Evolutionary conservation across 805 yeast genomes (phyloP).

Genomic region (Komagataella phaffii): DNA sequence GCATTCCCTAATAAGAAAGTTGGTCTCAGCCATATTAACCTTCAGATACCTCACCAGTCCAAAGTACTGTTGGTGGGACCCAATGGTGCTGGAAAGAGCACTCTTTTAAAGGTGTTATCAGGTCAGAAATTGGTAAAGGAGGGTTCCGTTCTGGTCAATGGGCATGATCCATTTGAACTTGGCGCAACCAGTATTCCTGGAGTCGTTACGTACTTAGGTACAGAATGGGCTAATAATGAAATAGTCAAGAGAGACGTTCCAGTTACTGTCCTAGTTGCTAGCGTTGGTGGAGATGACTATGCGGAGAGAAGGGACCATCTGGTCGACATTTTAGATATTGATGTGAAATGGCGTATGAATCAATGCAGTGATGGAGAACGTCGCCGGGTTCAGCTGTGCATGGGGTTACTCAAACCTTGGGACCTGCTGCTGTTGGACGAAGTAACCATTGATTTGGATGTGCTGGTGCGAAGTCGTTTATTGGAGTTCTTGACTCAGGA

Average conservation of each 20-base stretch:
- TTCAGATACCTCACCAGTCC: constrained; percentile 56
- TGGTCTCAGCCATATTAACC: constrained; percentile 52
- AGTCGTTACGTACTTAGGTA: constrained; percentile 66
- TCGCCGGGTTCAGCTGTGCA: constrained; percentile 81
- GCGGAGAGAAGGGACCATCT: constrained; percentile 68
- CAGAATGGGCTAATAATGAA: constrained; percentile 94
- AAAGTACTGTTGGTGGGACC: constrained; percentile 81
- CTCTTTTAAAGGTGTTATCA: constrained; percentile 70
- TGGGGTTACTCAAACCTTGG: constrained; percentile 94
- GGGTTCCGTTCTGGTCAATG: constrained; percentile 64
- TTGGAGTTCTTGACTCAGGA: constrained; percentile 63
- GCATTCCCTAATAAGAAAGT: constrained; percentile 47
- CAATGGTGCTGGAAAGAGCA: constrained; percentile 95
- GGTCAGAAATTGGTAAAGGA: constrained; percentile 78
- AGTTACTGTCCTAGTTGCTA: constrained; percentile 61
- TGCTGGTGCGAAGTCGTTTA: constrained; percentile 69
- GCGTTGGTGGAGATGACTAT: constrained; percentile 68
- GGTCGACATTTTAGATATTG: constrained; percentile 70
- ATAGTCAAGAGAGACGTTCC: constrained; percentile 87
- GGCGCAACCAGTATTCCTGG: constrained; percentile 6
- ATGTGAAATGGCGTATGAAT: constrained; percentile 86
- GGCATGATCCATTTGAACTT: constrained; percentile 66
- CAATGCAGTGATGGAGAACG: constrained; percentile 90
- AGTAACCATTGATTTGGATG: constrained; percentile 94
- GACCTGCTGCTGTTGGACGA: constrained; percentile 79